phyloP scores from a whole-genome alignment of 2,329 filamentous ascomycete species.

The Cladosporium sphaerospermum region DNA sequence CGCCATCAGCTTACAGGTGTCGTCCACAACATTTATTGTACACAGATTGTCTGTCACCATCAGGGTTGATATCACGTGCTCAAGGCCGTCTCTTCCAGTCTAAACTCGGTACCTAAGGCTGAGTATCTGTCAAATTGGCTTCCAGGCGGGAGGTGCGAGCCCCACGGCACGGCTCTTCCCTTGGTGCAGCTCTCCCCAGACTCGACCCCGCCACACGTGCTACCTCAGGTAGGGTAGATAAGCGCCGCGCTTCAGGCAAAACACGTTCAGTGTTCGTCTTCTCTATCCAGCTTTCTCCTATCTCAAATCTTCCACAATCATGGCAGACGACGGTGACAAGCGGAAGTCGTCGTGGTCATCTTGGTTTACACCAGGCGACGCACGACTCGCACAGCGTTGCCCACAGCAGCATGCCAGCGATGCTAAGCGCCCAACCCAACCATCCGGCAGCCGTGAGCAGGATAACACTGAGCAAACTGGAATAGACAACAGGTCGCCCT shows the following conservation, averaged over 20 bases:
- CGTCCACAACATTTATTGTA: too few relatives aligned
- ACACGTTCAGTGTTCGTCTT: background rate
- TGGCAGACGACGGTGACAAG: background rate
- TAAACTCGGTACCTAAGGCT: too few relatives aligned
- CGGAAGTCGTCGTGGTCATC: constrained; percentile 1
- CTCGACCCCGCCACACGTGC: background rate
- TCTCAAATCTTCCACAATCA: background rate
- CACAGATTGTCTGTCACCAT: too few relatives aligned
- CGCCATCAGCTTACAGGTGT: too few relatives aligned
- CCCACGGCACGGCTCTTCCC: background rate
- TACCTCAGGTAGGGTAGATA: background rate
- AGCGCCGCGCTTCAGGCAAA: background rate
- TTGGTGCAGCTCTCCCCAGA: background rate
- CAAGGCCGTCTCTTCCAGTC: too few relatives aligned
- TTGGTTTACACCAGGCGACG: constrained; percentile 2
- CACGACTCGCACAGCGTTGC: background rate
- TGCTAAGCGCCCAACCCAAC: background rate
- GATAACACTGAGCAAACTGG: background rate
- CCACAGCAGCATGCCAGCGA: background rate
- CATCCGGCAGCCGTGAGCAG: background rate
- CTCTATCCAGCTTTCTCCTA: background rate
- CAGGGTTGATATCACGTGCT: too few relatives aligned
- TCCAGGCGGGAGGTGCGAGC: background rate
- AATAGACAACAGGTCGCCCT: background rate
- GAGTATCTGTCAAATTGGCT: too few relatives aligned